Evolutionary conservation across 257 asterid species (phyloP).

Genomic region (Capsicum baccatum): DNA sequence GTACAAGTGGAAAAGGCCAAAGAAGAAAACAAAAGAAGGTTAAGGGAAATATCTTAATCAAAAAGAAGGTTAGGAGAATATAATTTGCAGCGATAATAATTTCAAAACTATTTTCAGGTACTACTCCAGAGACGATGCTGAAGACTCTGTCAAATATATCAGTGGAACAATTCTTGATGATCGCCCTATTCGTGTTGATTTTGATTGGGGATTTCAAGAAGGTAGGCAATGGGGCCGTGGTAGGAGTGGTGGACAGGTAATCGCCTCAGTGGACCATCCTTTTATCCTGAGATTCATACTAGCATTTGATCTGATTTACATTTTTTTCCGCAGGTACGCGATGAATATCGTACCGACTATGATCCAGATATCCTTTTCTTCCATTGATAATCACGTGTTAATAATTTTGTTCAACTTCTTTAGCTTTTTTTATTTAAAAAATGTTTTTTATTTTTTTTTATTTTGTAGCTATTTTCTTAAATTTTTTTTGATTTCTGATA

Average conservation of each 20-base stretch:
- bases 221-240: conserved; percentile 99
- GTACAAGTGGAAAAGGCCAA: not conserved
- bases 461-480: not conserved
- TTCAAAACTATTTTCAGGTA: conserved; percentile 53
- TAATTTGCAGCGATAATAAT: not conserved
- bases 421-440: not conserved
- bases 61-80: not conserved
- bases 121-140: conserved; percentile 95
- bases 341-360: conserved; percentile 98
- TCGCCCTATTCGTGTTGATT: conserved; percentile 99
- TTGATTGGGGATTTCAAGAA: conserved; percentile 99
- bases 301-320: conserved; percentile 29
- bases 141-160: conserved; percentile 84
- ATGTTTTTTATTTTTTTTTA: not conserved
- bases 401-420: not conserved
- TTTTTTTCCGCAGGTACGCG: conserved; percentile 76
- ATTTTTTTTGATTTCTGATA: not conserved
- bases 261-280: conserved; percentile 26
- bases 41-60: not conserved
- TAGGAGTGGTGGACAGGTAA: conserved; percentile 97
- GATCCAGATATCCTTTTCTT: conserved; percentile 97
- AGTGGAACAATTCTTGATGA: conserved; percentile 99
- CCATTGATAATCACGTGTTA: not conserved
- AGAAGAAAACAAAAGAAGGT: not conserved
- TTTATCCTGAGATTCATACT: conserved; percentile 20